Percentiles rank a stretch among this genome's conserved stretches.
phyloP scores from a whole-genome alignment of 106 monocot genomes.

The Iris macrosiphon region DNA sequence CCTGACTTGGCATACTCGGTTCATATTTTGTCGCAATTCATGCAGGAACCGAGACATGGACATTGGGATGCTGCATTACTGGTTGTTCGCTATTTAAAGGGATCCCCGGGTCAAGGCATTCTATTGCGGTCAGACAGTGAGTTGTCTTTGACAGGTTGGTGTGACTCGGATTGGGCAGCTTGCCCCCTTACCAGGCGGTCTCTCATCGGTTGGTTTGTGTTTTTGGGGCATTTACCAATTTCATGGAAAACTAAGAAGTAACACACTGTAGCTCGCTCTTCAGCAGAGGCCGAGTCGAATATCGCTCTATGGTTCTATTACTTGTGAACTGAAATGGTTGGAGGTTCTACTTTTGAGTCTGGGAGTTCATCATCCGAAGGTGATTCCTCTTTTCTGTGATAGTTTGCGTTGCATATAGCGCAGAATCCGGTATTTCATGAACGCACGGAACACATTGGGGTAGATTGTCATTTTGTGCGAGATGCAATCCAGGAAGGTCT shows the following conservation, averaged over 20 bases:
- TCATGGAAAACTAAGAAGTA: conserved; percentile 5
- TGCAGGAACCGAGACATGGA: background rate
- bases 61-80: background rate
- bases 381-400: background rate
- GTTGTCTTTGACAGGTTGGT: background rate
- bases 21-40: background rate
- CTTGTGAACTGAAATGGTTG: background rate
- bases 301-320: background rate
- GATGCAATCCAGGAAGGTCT: too few species aligned
- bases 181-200: background rate
- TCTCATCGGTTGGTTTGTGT: background rate
- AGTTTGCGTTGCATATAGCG: background rate
- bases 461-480: too few species aligned
- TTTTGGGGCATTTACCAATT: background rate
- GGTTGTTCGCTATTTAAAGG: background rate
- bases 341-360: background rate
- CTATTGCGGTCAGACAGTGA: background rate
- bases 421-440: background rate
- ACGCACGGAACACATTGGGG: too few species aligned
- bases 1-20: background rate
- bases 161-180: background rate
- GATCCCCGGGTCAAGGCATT: background rate
- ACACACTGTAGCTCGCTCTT: background rate
- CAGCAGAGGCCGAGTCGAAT: conserved; percentile 10
- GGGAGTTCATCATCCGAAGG: background rate